Conservation (phyloP, 2,329 filamentous ascomycete genomes). For the Trichoderma arundinaceum region DNA sequence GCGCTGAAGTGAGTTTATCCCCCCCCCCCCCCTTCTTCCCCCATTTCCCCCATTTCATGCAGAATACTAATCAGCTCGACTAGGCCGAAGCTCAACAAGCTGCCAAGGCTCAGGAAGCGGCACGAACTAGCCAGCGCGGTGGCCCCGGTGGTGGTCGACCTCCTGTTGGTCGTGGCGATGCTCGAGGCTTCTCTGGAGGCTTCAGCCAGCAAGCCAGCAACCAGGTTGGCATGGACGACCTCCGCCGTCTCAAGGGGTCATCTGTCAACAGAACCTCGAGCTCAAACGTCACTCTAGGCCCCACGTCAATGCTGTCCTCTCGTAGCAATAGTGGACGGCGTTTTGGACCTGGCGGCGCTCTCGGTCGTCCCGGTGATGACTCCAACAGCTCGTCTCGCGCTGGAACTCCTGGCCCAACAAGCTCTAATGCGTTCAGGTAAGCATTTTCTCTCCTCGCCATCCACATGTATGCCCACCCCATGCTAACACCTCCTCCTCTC, state of each 20-base stretch:
- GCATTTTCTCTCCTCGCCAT: slow-evolving; percentile 39
- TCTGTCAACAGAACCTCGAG: slow-evolving; percentile 63
- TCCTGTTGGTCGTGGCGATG: slow-evolving; percentile 81
- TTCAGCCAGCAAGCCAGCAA: slow-evolving; percentile 78
- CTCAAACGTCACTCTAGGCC: slow-evolving; percentile 73
- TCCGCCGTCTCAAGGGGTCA: slow-evolving; percentile 75
- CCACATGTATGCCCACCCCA: too few relatives aligned
- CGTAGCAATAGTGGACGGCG: slow-evolving; percentile 88
- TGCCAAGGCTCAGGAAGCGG: slow-evolving; percentile 78
- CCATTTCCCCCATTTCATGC: background rate
- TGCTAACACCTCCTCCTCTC: background rate
- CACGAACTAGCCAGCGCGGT: slow-evolving; percentile 67
- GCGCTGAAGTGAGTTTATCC: slow-evolving; percentile 67
- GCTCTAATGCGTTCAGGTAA: slow-evolving; percentile 94
- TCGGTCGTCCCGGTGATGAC: slow-evolving; percentile 78
- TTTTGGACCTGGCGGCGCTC: slow-evolving; percentile 74
- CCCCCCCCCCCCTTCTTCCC: background rate
- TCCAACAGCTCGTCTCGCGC: slow-evolving; percentile 88
- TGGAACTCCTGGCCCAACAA: slow-evolving; percentile 75
- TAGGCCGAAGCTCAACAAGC: slow-evolving; percentile 75
- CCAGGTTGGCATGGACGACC: slow-evolving; percentile 88
- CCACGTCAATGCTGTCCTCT: slow-evolving; percentile 85
- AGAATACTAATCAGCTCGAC: slow-evolving; percentile 38
- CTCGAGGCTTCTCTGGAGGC: slow-evolving; percentile 77
- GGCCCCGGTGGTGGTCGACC: slow-evolving; percentile 70